These are phyloP conservation scores for Chrysoporthe austroafricana DNA, from an alignment of 2,329 filamentous ascomycete genomes.

Conservation along the genomic window DNA sequence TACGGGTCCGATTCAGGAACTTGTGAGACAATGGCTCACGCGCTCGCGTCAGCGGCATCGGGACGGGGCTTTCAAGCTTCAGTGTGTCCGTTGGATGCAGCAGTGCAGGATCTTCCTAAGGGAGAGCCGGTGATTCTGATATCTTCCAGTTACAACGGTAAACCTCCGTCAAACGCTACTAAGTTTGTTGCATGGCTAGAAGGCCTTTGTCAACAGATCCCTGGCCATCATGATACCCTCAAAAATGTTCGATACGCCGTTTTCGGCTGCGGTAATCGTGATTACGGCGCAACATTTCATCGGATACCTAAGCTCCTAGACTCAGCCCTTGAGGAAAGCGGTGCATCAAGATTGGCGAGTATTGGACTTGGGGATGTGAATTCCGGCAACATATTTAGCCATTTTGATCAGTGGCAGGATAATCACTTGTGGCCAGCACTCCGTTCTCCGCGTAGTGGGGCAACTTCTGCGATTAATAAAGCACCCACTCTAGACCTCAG, in stretches of 20 bases:
- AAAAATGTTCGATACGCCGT: slow-evolving; percentile 55
- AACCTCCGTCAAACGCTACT: slow-evolving; percentile 59
- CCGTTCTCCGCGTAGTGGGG: no score
- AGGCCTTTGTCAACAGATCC: slow-evolving; percentile 35
- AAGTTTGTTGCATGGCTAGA: slow-evolving; percentile 60
- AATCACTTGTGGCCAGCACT: no score
- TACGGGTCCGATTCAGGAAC: not conserved
- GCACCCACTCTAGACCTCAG: no score
- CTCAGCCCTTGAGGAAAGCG: no score
- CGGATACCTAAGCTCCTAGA: no score
- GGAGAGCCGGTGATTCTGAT: slow-evolving; percentile 54
- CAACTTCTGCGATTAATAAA: no score
- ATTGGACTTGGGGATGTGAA: no score
- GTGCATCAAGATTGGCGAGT: no score
- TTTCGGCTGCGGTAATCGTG: slow-evolving; percentile 56
- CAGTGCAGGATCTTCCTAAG: slow-evolving; percentile 50
- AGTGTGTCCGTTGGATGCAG: slow-evolving; percentile 52
- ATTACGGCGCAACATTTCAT: not conserved
- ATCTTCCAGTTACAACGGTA: slow-evolving; percentile 60
- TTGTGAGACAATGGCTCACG: slow-evolving; percentile 21
- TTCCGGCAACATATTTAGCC: no score
- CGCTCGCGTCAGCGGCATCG: slow-evolving; percentile 50
- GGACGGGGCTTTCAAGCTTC: slow-evolving; percentile 49
- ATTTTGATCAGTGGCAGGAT: no score
- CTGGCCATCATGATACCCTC: slow-evolving; percentile 35